A percentile compares a stretch with the other conserved stretches of the same genome.
Evolutionary conservation across 805 yeast genomes (phyloP).

Genomic region (Ogataea ganodermae): DNA sequence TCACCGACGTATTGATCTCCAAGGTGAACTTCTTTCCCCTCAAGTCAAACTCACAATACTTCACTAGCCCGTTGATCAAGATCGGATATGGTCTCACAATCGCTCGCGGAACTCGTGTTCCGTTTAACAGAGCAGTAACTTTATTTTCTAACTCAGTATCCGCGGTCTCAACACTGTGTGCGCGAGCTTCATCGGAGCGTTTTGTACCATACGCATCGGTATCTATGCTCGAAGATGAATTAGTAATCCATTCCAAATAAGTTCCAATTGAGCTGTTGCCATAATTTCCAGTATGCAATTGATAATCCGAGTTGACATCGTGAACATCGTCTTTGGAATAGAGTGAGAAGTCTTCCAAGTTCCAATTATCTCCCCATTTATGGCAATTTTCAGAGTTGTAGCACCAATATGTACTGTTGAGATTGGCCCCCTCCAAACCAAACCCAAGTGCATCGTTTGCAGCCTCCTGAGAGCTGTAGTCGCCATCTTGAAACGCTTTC

Average conservation of each 20-base stretch:
- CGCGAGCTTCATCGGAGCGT: conserved; percentile 6
- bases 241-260: conserved; percentile 29
- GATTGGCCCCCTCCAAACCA: conserved; percentile 73
- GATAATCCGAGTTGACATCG: conserved; percentile 17
- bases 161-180: conserved; percentile 8
- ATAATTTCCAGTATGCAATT: conserved; percentile 15
- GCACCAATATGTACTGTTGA: conserved; percentile 85
- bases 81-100: conserved; percentile 76
- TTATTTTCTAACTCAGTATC: conserved; percentile 20
- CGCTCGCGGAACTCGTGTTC: conserved; percentile 75
- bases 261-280: conserved; percentile 21
- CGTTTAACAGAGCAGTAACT: conserved; percentile 35
- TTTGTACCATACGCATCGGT: conserved; percentile 5
- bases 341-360: conserved; percentile 89
- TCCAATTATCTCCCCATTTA: conserved; percentile 90
- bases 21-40: conserved; percentile 47
- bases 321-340: conserved; percentile 67
- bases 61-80: conserved; percentile 60
- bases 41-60: conserved; percentile 60
- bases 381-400: conserved; percentile 75
- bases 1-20: conserved; percentile 39
- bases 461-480: conserved; percentile 69
- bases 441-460: conserved; percentile 82
- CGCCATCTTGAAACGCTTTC: conserved; percentile 64
- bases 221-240: conserved; percentile 15